These are phyloP conservation scores for Capronia americana DNA, from an alignment of 2,329 filamentous ascomycete species.

Conservation along the genomic window DNA sequence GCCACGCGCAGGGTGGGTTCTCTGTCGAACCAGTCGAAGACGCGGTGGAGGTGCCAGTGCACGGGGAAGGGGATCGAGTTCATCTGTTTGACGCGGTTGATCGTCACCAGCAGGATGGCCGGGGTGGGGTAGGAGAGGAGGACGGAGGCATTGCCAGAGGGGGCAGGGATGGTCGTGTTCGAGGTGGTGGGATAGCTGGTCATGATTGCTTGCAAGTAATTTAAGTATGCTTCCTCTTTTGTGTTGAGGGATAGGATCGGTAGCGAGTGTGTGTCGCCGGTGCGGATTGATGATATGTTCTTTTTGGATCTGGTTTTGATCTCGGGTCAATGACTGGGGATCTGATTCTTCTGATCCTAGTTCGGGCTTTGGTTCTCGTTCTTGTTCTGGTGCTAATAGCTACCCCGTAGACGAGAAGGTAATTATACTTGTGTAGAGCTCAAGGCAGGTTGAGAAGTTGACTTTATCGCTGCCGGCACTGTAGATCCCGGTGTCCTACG, in stretches of 20 bases:
- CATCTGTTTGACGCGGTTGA: slow-evolving; percentile 51
- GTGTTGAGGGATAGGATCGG: too few relatives aligned
- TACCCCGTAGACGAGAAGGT: not conserved
- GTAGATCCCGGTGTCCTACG: not conserved
- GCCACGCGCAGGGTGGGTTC: slow-evolving; percentile 52
- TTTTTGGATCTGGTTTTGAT: not conserved
- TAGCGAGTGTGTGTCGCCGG: too few relatives aligned
- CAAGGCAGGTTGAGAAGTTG: not conserved
- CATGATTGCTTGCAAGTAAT: not conserved
- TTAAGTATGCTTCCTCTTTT: not conserved
- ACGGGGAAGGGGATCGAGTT: slow-evolving; percentile 54
- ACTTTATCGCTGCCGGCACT: not conserved
- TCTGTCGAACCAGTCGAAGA: slow-evolving; percentile 55
- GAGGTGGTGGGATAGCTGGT: slow-evolving; percentile 17
- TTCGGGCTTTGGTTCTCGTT: not conserved
- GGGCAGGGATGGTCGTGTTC: slow-evolving; percentile 22
- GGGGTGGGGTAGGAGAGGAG: slow-evolving; percentile 51
- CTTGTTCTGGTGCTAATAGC: not conserved
- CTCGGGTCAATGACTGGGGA: too few relatives aligned
- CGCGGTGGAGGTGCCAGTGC: slow-evolving; percentile 50
- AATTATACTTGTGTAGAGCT: not conserved
- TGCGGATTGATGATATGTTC: not conserved
- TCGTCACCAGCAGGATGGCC: slow-evolving; percentile 56
- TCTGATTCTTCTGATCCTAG: too few relatives aligned
- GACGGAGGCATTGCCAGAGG: slow-evolving; percentile 28